phyloP scores from a whole-genome alignment of 1,284 basidiomycete species.

The Phellopilus nigrolimitatus region DNA sequence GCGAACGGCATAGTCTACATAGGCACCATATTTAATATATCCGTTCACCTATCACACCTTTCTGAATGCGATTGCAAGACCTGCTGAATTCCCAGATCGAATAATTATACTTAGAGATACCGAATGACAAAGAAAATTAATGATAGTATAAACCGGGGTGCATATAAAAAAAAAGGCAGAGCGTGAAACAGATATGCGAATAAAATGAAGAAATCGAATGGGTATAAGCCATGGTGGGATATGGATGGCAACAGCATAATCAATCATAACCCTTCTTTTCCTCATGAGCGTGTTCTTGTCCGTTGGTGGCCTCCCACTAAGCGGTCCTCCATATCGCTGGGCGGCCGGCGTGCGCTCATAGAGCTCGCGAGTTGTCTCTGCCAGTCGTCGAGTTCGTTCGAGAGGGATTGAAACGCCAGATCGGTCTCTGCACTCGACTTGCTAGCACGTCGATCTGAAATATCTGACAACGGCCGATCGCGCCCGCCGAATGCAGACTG shows the following conservation, averaged over 20 bases:
- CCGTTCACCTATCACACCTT: constrained; percentile 23
- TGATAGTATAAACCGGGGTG: constrained; percentile 35
- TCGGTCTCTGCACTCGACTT: constrained; percentile 79
- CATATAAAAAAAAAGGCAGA: constrained; percentile 30
- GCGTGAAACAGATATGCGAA: constrained; percentile 30
- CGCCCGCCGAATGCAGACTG: constrained; percentile 58
- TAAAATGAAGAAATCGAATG: constrained; percentile 32
- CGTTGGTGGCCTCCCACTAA: constrained; percentile 49
- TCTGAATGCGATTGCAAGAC: not conserved
- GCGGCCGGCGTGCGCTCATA: constrained; percentile 63
- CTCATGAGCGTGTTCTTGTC: constrained; percentile 62
- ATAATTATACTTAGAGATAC: constrained; percentile 26
- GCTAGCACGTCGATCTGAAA: constrained; percentile 61
- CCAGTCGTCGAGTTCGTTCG: constrained; percentile 78
- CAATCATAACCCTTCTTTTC: constrained; percentile 25
- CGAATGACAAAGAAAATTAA: constrained; percentile 32
- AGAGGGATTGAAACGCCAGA: constrained; percentile 66
- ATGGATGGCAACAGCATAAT: constrained; percentile 29
- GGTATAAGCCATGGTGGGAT: constrained; percentile 18
- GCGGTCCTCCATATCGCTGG: constrained; percentile 62
- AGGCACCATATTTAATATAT: constrained; percentile 29
- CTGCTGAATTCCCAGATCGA: constrained; percentile 30
- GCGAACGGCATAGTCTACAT: constrained; percentile 33
- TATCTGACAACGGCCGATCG: constrained; percentile 57
- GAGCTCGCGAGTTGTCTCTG: constrained; percentile 74